Evolutionary conservation across 371 early-diverging fungal genomes (phyloP), one percentile per base, ranked within the genome.

Genomic region (Catenaria anguillulae): DNA sequence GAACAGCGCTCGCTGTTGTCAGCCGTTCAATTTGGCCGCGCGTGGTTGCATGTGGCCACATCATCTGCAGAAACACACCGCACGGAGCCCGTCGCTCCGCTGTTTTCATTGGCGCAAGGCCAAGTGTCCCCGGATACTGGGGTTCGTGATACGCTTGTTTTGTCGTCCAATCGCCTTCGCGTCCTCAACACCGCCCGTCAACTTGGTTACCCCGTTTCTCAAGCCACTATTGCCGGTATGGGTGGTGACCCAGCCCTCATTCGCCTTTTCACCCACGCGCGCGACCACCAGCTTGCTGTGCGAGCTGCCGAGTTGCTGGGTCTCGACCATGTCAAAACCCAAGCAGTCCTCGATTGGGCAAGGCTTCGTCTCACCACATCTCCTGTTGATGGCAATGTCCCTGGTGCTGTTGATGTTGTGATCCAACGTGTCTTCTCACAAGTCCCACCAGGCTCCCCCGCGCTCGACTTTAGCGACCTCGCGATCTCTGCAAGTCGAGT

Each of bases 371-470:
- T 34, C 33, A 21, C 35, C 26, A 5, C 17, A 21, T 21, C 33
- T 17, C 34, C 26, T 23, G 26, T 33, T 34, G 10, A 34, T 33
- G 8, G 33, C 62, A 37, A 60, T 60, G n/a, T 60, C 58, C 15
- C 65, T 63, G 0, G 62, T 66, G 21, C 67, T 63, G 15, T 12
- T 23, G 31, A n/a, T n/a, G 23, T 29, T 5, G 52, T 29, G 15
- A 31, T 8, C 2, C 52, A 23, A 8, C 15, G 29, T 10, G 52
- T 29, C 29, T 8, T 6, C 29, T 13, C 15, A 15, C 52, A 17
- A 23, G 45, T 10, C 19, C 19, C 10, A 43, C 19, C 15, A 10
- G 29, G 52, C 31, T 17, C 10, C 3, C 21, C 29, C 29, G 29
- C 52, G 31, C 29, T 24, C 52, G 52, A 50, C 15, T 50, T 29